These are phyloP conservation scores for Anisodus acutangulus DNA, from an alignment of 257 asterid species.

Conservation along the genomic window DNA sequence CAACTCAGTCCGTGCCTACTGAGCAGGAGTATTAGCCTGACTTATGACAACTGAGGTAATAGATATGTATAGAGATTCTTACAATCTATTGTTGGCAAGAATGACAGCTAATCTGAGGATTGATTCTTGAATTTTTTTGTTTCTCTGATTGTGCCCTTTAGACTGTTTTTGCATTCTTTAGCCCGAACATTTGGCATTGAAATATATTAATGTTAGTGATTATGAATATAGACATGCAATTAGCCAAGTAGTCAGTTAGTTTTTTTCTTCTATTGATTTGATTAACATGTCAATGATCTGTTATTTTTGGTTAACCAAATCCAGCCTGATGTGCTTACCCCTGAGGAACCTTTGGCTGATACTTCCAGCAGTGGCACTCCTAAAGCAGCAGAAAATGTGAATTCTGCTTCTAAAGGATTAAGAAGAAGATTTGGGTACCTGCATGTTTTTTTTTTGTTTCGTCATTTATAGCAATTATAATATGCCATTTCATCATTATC, in stretches of 20 bases:
- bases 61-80: not conserved
- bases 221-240: not conserved
- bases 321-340: conserved; percentile 51
- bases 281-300: conserved; percentile 32
- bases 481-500: not conserved
- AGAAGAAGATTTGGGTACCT: conserved; percentile 77
- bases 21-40: not conserved
- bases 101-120: not conserved
- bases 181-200: not conserved
- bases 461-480: not conserved
- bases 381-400: conserved; percentile 52
- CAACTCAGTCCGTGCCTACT: not conserved
- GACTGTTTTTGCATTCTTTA: not conserved
- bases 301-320: conserved; percentile 29
- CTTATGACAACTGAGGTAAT: not conserved
- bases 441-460: not conserved
- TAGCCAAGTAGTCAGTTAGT: not conserved
- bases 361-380: conserved; percentile 49
- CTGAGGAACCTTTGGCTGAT: conserved; percentile 52
- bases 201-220: not conserved
- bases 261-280: conserved; percentile 14
- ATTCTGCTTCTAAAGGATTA: conserved; percentile 65
- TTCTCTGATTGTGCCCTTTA: not conserved
- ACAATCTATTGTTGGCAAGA: not conserved
- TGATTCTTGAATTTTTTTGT: not conserved